Evolutionary conservation across 768 basidiomycete genomes (phyloP), one percentile per base, ranked within the genome.

Genomic region (Lepiota venenata): DNA sequence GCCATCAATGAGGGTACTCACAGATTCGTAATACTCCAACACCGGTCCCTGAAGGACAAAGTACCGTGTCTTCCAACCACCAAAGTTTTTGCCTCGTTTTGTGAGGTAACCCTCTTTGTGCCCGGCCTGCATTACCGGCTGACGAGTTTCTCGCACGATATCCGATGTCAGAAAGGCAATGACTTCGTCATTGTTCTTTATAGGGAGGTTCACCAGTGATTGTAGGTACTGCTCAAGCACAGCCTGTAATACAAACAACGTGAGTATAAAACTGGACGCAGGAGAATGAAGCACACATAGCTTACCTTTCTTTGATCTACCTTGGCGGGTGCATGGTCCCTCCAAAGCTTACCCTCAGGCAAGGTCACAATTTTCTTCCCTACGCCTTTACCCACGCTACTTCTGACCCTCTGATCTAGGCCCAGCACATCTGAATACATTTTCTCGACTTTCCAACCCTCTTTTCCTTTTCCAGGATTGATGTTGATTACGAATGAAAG

Each of bases 91-190:
- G 18, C 95, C 95, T 55, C 93, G 81, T 72, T 98, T 98, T 16
- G 96, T 98, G 35, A 97, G 74, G 67, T 96, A 96, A 14, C 95
- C 96, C 69, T 96, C 92, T 70, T 96, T 97, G 72, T 94, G 85
- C 22, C 90, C 90, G 1, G 78, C 78, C 64, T 89, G 87, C 74
- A 82, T 82, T 16, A 89, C 89, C 2, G 90, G 87, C 57, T 85
- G 83, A 66, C 82, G 83, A 42, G 85, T 74, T 58, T 87, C 85
- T 32, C 84, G 84, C 35, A 94, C 81, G 50, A 96, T 79, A 64
- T 96, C 95, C 5, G 91, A 90, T 25, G 88, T 94, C 61, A 98
- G 83, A 73, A 98, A 99, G 1, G 87, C 84, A 63, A 95, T 90
- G 32, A 98, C 77, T 65, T 96, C 93, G 64, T 88, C 80, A 67